Base-by-base conservation (phyloP, 495 filamentous ascomycete species). In the Parathielavia appendiculata region DNA sequence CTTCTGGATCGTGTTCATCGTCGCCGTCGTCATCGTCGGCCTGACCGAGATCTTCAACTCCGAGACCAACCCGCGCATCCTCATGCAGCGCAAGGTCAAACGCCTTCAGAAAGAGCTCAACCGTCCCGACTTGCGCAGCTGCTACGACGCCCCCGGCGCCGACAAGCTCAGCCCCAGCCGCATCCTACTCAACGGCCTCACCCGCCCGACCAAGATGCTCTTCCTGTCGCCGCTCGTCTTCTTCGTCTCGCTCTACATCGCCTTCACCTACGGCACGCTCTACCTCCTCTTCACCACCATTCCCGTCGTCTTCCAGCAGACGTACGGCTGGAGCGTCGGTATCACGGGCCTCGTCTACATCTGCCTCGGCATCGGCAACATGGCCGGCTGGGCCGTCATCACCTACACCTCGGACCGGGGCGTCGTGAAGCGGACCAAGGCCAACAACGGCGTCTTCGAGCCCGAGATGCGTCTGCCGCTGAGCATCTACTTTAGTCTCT, bases 251-350 rank as follows among this genome's bases (percentile, higher is more conserved):
- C 58, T 89, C 4, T 92, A 91, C 72, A 84, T 90, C 74, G 81
- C 86, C 40, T 84, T 90, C 59, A 76, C 85, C 6, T 92, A 91
- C 68, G 86, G 87, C 17, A 84, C 85, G 35, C 71, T 91, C 8
- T 92, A 91, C 70, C 82, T 93, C 59, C 80, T 91, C 54, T 89
- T 88, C 75, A 86, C 83, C 46, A 86, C 85, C 10, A 82, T 87
- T 68, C 82, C 86, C 0, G 61, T 73, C 17, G 83, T 88, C 43
- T 89, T 85, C 63, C 67, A 74, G 32, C 62, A 73, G 46, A 73
- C 77, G 0, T 87, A 88, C 66, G 63, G 66, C 57, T 81, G 69
- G 59, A 58, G 52, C 46, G 49, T 67, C 10, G 63, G 63, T 36
- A 19, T 73, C 30, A 69, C 75, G 0, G 74, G 74, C 1, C 69